phyloP scores from a whole-genome alignment of 306 rosid genomes.

The Cyamopsis tetragonoloba region DNA sequence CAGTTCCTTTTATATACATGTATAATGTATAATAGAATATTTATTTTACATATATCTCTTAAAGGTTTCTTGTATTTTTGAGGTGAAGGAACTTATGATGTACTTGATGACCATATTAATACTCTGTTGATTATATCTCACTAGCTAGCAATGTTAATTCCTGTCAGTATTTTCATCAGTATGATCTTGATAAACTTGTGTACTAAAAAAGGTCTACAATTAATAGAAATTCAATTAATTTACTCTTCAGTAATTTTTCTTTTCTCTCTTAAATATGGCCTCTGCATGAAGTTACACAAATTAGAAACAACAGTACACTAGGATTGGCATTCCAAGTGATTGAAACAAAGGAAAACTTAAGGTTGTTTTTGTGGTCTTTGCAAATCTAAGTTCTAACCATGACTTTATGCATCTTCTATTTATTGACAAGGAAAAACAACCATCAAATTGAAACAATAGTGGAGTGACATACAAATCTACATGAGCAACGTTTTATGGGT shows the following conservation, averaged over 20 bases:
- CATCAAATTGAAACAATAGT: not conserved
- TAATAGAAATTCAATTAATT: not conserved
- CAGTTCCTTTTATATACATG: constrained; percentile 5
- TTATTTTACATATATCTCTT: not conserved
- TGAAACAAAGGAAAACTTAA: not conserved
- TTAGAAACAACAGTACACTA: no score
- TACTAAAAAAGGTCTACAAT: not conserved
- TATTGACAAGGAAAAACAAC: not conserved
- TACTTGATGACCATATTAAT: not conserved
- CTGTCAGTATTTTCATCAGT: not conserved
- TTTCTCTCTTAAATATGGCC: no score
- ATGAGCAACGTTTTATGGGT: not conserved
- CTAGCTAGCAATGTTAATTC: not conserved
- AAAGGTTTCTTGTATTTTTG: not conserved
- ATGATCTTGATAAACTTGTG: not conserved
- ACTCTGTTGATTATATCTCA: not conserved
- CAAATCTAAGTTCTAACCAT: not conserved
- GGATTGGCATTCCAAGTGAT: no score
- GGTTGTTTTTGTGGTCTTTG: no score
- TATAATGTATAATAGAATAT: not conserved
- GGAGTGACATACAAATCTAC: not conserved
- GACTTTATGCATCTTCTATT: not conserved
- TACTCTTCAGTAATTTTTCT: no score
- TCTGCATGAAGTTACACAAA: no score
- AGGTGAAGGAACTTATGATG: constrained; percentile 4